These are phyloP conservation scores for Turritis glabra DNA, from an alignment of 345 rosid species.

Conservation along the genomic window DNA sequence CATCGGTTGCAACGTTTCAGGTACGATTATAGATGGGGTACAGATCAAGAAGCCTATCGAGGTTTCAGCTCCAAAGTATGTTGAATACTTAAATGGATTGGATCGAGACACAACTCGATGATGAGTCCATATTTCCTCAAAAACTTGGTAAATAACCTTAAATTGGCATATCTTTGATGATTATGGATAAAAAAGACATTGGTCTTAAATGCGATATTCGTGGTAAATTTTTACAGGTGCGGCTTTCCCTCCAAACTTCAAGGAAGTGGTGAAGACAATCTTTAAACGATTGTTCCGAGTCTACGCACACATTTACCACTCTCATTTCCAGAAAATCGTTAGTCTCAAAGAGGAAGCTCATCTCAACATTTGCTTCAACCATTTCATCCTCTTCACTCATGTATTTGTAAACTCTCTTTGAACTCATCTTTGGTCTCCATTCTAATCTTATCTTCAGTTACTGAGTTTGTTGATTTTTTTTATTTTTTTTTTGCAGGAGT, in stretches of 20 bases:
- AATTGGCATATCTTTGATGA: not conserved
- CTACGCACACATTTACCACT: conserved; percentile 90
- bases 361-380: conserved; percentile 97
- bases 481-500: conserved; percentile 69
- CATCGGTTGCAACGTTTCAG: too few species aligned
- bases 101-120: conserved; percentile 94
- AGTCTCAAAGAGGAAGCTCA: conserved; percentile 98
- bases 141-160: conserved; percentile 64
- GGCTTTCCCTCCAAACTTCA: conserved; percentile 90
- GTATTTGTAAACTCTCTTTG: too few species aligned
- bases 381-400: conserved; percentile 83
- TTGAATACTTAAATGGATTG: conserved; percentile 95
- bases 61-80: conserved; percentile 97
- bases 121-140: conserved; percentile 94
- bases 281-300: conserved; percentile 92
- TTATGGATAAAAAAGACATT: not conserved
- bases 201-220: too few species aligned
- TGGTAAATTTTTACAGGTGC: conserved; percentile 61
- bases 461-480: too few species aligned
- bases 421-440: too few species aligned
- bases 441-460: too few species aligned
- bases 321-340: conserved; percentile 97
- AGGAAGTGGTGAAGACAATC: conserved; percentile 92
- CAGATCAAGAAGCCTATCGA: conserved; percentile 96
- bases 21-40: conserved; percentile 60